Evolutionary conservation across 306 rosid species (phyloP), one percentile per base, ranked within the genome.

Genomic region (Lathyrus sativus): DNA sequence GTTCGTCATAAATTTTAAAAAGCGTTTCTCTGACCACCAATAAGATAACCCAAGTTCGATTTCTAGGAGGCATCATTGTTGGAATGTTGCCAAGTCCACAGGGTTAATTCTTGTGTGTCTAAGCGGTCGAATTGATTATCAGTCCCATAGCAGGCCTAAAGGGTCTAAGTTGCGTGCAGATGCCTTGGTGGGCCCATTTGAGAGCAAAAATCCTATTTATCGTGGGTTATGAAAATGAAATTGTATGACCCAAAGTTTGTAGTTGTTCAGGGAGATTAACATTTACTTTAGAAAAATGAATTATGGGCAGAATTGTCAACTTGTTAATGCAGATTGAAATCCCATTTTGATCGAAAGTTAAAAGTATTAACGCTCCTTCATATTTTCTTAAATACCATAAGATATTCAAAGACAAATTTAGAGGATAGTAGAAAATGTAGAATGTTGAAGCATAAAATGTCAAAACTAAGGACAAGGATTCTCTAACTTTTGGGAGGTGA

Each of bases 301-400:
- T 64, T 26, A n/a, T 37, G 19, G 28, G 61, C 26, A 33, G 62
- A 76, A 44, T 53, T 54, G 28, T 26, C 56, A 77, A 48, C 29
- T 48, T 61, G 58, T 9, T 51, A 63, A 41, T 42, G 71, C 59
- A 13, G 11, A 14, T 45, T 53, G 22, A 48, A 12, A 46, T 38
- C 37, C 35, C 14, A 66, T 49, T 18, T 65, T 48, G 13, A 45
- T 19, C n/a, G 31, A 22, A 55, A 31, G 33, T 55, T 70, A 9
- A 33, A 62, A 54, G 24, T 37, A 37, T 45, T 43, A 11, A 12
- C 18, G 45, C n/a, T 48, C 46, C 28, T 33, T 63, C 62, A 35
- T 26, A 61, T 51, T 62, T 29, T 49, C 49, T 61, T 50, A 12
- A 63, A 60, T 42, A 41, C 12, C 39, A 35, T 9, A 35, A 35